Evolutionary conservation across 2,329 filamentous ascomycete species (phyloP).

Genomic region (Neophaeococcomyces mojaviensis): DNA sequence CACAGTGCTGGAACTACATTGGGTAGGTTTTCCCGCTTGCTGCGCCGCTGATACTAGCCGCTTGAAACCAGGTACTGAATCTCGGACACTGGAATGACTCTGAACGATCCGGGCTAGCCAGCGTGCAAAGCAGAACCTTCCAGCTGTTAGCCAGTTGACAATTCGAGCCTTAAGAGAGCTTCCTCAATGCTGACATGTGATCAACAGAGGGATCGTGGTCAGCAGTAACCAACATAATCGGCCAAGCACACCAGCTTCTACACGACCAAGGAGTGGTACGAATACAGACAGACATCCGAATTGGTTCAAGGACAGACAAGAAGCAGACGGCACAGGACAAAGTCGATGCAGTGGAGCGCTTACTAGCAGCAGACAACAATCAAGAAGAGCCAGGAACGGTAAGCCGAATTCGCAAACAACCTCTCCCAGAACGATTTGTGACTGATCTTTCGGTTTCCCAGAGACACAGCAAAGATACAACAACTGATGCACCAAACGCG

Average conservation of each 20-base stretch:
- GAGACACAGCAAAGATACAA: conserved; percentile 2
- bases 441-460: neutral
- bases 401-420: neutral
- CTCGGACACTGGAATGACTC: no score
- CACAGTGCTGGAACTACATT: conserved; percentile 91
- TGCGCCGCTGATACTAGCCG: neutral
- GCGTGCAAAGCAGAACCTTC: no score
- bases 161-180: neutral
- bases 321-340: conserved; percentile 74
- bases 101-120: no score
- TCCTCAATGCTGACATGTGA: neutral
- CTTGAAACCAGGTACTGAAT: neutral
- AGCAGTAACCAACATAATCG: conserved; percentile 73
- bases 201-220: conserved; percentile 83
- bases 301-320: conserved; percentile 82
- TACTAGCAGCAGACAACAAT: conserved; percentile 34
- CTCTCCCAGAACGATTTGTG: neutral
- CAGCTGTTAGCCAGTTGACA: no score
- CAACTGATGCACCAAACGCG: conserved; percentile 1
- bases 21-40: conserved; percentile 49
- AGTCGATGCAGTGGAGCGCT: conserved; percentile 53
- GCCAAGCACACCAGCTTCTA: conserved; percentile 73
- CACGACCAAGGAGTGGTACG: conserved; percentile 70
- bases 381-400: conserved; percentile 1
- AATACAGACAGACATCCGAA: conserved; percentile 81